These are phyloP conservation scores for Juncus effusus DNA, from an alignment of 176 grass and related monocot genomes.

Conservation along the genomic window DNA sequence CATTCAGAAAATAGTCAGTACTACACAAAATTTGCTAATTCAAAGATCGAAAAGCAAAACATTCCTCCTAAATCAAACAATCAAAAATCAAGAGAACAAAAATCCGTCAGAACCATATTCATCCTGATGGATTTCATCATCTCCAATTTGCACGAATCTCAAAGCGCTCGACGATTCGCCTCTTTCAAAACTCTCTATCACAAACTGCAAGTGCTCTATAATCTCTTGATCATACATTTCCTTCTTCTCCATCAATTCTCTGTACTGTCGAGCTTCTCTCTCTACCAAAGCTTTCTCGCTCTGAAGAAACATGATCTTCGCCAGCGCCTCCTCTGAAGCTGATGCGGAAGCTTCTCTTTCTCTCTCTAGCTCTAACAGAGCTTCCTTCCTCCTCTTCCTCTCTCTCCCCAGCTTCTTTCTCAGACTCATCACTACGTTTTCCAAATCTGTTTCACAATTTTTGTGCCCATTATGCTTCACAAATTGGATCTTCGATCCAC, in stretches of 20 bases:
- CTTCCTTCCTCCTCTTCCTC: constrained; percentile 39
- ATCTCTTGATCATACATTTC: constrained; percentile 58
- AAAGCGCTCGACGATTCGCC: constrained; percentile 17
- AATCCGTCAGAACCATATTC: background rate
- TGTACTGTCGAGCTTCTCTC: constrained; percentile 56
- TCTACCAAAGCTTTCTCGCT: constrained; percentile 62
- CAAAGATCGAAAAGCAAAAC: background rate
- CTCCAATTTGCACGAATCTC: background rate
- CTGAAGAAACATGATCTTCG: constrained; percentile 62
- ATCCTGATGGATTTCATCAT: constrained; percentile 6
- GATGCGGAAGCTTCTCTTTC: constrained; percentile 57
- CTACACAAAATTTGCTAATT: background rate
- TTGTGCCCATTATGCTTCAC: constrained; percentile 30
- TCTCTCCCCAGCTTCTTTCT: constrained; percentile 44
- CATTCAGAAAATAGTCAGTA: too few relatives aligned
- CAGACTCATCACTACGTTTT: constrained; percentile 32
- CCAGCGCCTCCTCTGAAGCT: constrained; percentile 64
- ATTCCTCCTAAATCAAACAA: too few relatives aligned
- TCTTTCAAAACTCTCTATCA: constrained; percentile 37
- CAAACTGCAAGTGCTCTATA: constrained; percentile 54
- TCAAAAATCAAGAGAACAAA: background rate
- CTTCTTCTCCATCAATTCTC: constrained; percentile 54
- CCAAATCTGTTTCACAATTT: background rate
- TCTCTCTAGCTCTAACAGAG: constrained; percentile 53
- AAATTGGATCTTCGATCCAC: constrained; percentile 42